phyloP scores from a whole-genome alignment of 1,139 yeast genomes.

The Scheffersomyces titani region DNA sequence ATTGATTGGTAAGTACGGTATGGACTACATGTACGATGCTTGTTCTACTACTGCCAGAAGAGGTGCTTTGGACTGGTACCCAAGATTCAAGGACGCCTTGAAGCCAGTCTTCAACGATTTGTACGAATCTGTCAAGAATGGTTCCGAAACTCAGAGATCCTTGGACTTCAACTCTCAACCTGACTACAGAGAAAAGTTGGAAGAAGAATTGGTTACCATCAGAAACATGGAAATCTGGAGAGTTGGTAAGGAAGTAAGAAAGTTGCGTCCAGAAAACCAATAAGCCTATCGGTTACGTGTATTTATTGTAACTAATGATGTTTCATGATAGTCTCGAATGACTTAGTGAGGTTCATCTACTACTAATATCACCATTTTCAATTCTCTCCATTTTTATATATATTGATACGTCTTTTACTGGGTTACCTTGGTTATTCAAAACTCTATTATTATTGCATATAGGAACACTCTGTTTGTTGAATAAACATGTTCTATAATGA shows the following conservation, averaged over 20 bases:
- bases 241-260: slow-evolving; percentile 99
- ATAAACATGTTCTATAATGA: slow-evolving; percentile 34
- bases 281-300: slow-evolving; percentile 32
- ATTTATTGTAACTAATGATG: slow-evolving; percentile 4
- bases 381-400: slow-evolving; percentile 18
- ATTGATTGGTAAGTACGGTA: slow-evolving; percentile 97
- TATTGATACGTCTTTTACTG: slow-evolving; percentile 16
- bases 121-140: slow-evolving; percentile 93
- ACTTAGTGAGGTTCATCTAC: slow-evolving; percentile 19
- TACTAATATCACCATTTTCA: slow-evolving; percentile 19
- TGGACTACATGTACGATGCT: slow-evolving; percentile 99
- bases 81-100: slow-evolving; percentile 96
- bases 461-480: slow-evolving; percentile 43
- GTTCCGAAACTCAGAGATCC: slow-evolving; percentile 97
- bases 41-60: slow-evolving; percentile 99
- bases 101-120: slow-evolving; percentile 97
- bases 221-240: slow-evolving; percentile 99
- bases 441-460: slow-evolving; percentile 22
- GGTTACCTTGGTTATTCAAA: slow-evolving; percentile 14
- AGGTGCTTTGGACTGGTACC: slow-evolving; percentile 99
- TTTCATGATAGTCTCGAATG: slow-evolving; percentile 34
- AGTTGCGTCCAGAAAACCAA: slow-evolving; percentile 98
- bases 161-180: slow-evolving; percentile 97
- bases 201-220: slow-evolving; percentile 87
- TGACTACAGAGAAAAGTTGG: slow-evolving; percentile 96